Conservation (phyloP, 352 stramenopile genomes). For the Phytopythium vexans region DNA sequence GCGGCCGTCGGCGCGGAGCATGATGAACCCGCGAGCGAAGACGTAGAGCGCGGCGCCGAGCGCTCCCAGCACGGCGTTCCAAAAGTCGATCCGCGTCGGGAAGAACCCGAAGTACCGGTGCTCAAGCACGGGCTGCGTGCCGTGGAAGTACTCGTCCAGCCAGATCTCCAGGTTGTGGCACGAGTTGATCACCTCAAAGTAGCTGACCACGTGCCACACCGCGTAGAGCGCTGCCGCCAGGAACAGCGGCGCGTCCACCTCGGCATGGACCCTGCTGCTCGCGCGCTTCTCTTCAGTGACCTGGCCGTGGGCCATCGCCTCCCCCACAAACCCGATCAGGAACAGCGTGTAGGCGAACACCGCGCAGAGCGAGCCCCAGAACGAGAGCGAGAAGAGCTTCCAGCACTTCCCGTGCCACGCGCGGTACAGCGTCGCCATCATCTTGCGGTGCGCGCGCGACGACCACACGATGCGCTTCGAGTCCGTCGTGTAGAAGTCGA, state of each 20-base stretch:
- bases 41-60: slow-evolving; percentile 62
- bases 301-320: slow-evolving; percentile 45
- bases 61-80: slow-evolving; percentile 60
- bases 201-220: slow-evolving; percentile 54
- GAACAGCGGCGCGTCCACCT: slow-evolving; percentile 65
- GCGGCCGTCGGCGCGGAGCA: slow-evolving; percentile 39
- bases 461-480: slow-evolving; percentile 87
- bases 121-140: slow-evolving; percentile 60
- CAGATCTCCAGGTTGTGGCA: slow-evolving; percentile 87
- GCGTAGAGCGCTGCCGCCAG: slow-evolving; percentile 56
- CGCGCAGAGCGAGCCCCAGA: slow-evolving; percentile 58
- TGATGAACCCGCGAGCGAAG: slow-evolving; percentile 52
- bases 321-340: slow-evolving; percentile 54
- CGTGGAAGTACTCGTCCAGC: slow-evolving; percentile 85
- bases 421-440: slow-evolving; percentile 84
- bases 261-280: slow-evolving; percentile 22
- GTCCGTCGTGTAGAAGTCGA: slow-evolving; percentile 84
- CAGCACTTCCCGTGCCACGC: slow-evolving; percentile 67
- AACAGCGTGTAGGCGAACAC: slow-evolving; percentile 60
- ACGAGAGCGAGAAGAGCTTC: slow-evolving; percentile 74
- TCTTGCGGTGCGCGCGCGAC: slow-evolving; percentile 83
- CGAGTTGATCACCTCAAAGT: slow-evolving; percentile 87
- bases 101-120: slow-evolving; percentile 75
- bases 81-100: slow-evolving; percentile 82
- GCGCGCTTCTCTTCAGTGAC: slow-evolving; percentile 11